Conservation (phyloP, 768 basidiomycete species). For the Agaricus sinodeliciosus region DNA sequence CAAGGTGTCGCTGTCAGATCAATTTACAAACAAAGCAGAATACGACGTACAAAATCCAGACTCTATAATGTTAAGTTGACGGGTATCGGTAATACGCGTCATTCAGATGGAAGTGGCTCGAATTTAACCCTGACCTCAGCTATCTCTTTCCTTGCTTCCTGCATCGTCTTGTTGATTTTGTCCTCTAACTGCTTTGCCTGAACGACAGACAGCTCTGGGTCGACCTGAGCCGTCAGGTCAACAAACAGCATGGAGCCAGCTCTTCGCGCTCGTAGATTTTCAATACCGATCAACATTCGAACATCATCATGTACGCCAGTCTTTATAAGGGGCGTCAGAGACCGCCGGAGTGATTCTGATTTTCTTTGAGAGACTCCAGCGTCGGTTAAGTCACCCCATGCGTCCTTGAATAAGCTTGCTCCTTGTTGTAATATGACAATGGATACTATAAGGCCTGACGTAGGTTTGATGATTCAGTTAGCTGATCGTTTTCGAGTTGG, state of each 20-base stretch:
- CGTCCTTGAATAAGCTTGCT: conserved; percentile 53
- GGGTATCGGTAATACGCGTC: background rate
- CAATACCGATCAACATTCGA: conserved; percentile 36
- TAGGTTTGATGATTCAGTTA: background rate
- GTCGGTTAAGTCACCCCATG: conserved; percentile 80
- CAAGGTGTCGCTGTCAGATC: background rate
- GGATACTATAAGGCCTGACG: conserved; percentile 78
- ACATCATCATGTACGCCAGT: conserved; percentile 15
- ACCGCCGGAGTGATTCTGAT: conserved; percentile 42
- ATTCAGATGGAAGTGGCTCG: conserved; percentile 27
- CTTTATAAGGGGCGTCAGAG: conserved; percentile 48
- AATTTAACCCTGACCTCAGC: conserved; percentile 69
- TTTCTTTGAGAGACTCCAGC: conserved; percentile 63
- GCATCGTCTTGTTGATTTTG: conserved; percentile 50
- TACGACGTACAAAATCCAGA: background rate
- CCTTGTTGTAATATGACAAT: conserved; percentile 82
- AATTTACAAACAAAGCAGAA: background rate
- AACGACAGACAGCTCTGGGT: conserved; percentile 46
- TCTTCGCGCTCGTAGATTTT: conserved; percentile 62
- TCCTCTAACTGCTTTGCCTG: conserved; percentile 57
- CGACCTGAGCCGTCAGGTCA: conserved; percentile 73
- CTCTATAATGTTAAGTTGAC: background rate
- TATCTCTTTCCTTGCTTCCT: conserved; percentile 54
- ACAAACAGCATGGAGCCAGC: conserved; percentile 80
- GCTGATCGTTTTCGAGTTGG: background rate